Conservation (phyloP, 768 basidiomycete species). For the Phanerochaete sordida region DNA sequence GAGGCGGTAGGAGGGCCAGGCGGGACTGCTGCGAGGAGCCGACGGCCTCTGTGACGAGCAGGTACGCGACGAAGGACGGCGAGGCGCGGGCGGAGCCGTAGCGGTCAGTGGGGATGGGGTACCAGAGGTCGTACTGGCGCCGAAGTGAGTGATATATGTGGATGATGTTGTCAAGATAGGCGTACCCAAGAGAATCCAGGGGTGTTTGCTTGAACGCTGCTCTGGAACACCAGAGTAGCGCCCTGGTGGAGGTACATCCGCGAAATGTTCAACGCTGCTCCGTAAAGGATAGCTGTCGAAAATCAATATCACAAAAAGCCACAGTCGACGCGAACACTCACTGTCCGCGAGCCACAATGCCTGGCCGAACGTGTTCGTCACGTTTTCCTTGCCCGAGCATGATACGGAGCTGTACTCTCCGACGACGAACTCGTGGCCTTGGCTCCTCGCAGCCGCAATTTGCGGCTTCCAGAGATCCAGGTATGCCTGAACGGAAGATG, state of each 20-base stretch:
- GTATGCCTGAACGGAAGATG: constrained; percentile 20
- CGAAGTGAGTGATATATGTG: not conserved
- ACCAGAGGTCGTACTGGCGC: constrained; percentile 30
- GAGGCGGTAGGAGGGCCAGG: constrained; percentile 19
- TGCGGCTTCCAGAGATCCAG: constrained; percentile 31
- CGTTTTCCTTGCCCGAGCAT: constrained; percentile 32
- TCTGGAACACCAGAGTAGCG: constrained; percentile 31
- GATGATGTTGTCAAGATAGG: not conserved
- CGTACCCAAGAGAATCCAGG: constrained; percentile 25
- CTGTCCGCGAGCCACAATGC: constrained; percentile 30
- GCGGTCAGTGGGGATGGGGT: constrained; percentile 23
- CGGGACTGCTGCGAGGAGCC: constrained; percentile 22
- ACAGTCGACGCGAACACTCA: constrained; percentile 9
- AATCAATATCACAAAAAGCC: constrained; percentile 5
- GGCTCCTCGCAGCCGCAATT: constrained; percentile 24
- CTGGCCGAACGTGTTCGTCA: constrained; percentile 33
- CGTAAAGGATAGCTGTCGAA: constrained; percentile 24
- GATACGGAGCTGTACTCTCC: constrained; percentile 27
- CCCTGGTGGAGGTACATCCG: constrained; percentile 33
- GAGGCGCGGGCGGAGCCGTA: constrained; percentile 25
- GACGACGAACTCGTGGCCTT: constrained; percentile 26
- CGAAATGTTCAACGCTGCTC: constrained; percentile 25
- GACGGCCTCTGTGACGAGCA: constrained; percentile 30
- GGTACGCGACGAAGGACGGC: constrained; percentile 30
- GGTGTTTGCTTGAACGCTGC: constrained; percentile 27